Evolutionary conservation across 2,329 filamentous ascomycete genomes (phyloP).

Genomic region (Xylariales sp.): DNA sequence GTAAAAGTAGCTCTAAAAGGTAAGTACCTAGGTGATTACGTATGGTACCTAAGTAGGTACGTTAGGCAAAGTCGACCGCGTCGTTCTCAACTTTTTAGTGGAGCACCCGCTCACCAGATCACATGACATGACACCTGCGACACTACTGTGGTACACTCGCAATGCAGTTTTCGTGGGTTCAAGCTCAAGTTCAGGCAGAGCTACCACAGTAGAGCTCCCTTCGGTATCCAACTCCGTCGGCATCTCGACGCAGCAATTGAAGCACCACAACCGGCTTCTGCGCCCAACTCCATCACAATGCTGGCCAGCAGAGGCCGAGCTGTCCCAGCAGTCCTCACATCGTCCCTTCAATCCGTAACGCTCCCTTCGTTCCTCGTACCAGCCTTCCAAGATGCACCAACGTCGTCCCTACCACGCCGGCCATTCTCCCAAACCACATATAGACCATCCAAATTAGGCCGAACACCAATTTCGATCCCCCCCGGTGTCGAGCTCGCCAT

Average conservation of each 20-base stretch:
- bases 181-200: no score
- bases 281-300: conserved; percentile 41
- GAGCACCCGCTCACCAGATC: conserved; percentile 6
- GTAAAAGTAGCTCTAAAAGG: no score
- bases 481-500: conserved; percentile 75
- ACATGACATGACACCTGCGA: conserved; percentile 11
- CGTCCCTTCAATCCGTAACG: conserved; percentile 40
- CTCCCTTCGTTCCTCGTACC: conserved; percentile 71
- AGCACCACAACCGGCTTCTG: conserved; percentile 3
- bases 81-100: background rate
- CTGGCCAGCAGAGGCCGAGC: conserved; percentile 59
- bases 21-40: no score
- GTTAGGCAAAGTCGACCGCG: no score
- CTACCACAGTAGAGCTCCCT: no score
- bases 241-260: conserved; percentile 14
- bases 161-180: no score
- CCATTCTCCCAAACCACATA: conserved; percentile 68
- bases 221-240: background rate
- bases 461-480: conserved; percentile 73
- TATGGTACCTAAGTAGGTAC: no score
- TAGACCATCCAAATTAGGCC: conserved; percentile 77
- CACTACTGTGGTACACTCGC: no score
- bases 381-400: conserved; percentile 51
- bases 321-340: conserved; percentile 49
- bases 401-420: conserved; percentile 31